phyloP scores from a whole-genome alignment of 2,329 filamentous ascomycete genomes.

The Coniochaeta sp. region DNA sequence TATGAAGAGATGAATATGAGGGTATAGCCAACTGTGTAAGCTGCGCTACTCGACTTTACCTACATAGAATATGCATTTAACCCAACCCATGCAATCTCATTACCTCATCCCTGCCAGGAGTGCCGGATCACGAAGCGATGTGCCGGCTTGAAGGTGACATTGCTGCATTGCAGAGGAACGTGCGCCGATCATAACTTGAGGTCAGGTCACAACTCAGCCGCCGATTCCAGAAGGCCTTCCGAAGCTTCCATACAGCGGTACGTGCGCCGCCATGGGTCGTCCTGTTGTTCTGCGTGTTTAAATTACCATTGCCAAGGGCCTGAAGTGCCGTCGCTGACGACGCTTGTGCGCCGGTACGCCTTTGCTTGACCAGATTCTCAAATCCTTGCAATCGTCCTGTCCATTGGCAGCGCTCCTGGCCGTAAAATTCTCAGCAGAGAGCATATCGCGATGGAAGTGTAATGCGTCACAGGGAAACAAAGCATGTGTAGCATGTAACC shows the following conservation, averaged over 20 bases:
- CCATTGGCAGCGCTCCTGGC: no score
- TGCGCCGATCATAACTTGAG: neutral
- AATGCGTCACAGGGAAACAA: neutral
- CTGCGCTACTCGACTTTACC: no score
- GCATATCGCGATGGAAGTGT: no score
- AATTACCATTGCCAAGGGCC: neutral
- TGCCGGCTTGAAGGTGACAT: neutral
- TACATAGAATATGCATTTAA: no score
- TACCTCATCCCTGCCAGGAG: neutral
- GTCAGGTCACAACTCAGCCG: neutral
- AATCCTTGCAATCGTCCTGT: no score
- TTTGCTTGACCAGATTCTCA: neutral
- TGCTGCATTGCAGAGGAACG: neutral
- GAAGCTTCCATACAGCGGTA: conserved; percentile 1
- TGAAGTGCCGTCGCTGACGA: neutral
- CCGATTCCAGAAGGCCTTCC: neutral
- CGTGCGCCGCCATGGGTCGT: neutral
- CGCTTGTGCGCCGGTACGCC: neutral
- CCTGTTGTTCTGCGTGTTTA: neutral
- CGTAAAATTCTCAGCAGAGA: no score
- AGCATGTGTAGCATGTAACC: neutral
- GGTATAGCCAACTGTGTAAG: no score
- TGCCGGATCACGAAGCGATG: conserved; percentile 1
- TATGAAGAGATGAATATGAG: no score
- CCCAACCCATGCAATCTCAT: neutral